Percentiles rank a stretch among this genome's conserved stretches.
These are phyloP conservation scores for Cardamine resedifolia DNA, from an alignment of 345 rosid species.

Conservation along the genomic window DNA sequence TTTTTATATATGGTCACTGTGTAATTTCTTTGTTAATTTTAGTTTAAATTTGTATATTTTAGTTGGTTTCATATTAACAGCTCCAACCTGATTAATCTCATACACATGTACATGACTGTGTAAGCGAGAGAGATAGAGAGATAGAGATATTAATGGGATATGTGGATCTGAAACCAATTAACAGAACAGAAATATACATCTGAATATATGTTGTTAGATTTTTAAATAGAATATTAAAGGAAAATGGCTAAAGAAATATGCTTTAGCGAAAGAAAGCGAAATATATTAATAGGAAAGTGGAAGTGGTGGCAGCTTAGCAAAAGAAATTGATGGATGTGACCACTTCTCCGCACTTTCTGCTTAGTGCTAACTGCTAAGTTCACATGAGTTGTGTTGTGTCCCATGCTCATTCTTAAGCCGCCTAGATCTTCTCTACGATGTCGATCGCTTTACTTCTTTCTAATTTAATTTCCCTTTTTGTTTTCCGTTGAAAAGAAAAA, in stretches of 20 bases:
- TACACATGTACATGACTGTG: background rate
- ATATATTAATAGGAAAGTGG: background rate
- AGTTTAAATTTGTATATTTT: background rate
- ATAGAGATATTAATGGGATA: background rate
- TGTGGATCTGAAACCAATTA: background rate
- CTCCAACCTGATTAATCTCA: background rate
- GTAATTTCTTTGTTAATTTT: background rate
- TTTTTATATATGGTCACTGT: no score
- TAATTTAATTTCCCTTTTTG: background rate
- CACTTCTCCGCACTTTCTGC: constrained; percentile 16
- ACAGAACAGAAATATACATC: background rate
- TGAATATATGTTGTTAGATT: background rate
- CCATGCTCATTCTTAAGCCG: background rate
- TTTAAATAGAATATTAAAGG: background rate
- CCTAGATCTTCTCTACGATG: background rate
- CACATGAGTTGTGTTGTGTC: background rate
- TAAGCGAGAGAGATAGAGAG: background rate
- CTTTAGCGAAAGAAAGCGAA: background rate
- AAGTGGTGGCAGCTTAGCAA: background rate
- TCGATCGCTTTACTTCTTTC: background rate
- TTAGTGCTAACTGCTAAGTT: background rate
- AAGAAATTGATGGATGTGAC: constrained; percentile 1
- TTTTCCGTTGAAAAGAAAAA: no score
- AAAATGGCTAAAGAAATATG: background rate
- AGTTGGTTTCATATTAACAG: background rate